Evolutionary conservation across 1,284 basidiomycete species (phyloP).

Genomic region (Leccinum subspadiceum): DNA sequence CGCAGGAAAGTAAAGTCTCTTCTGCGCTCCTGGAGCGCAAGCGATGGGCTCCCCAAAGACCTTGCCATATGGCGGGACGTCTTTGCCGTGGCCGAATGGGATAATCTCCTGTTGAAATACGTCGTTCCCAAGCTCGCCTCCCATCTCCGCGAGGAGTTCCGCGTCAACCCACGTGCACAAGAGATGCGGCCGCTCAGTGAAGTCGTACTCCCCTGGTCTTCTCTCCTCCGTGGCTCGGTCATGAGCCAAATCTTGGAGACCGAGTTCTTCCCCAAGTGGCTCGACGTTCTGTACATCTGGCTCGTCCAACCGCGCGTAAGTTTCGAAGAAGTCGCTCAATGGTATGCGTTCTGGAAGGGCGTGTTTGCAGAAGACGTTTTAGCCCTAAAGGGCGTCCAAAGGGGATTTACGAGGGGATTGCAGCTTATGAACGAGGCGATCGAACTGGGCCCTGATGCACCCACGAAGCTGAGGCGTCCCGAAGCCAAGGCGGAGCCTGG

Average conservation of each 20-base stretch:
- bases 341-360: conserved; percentile 90
- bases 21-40: conserved; percentile 76
- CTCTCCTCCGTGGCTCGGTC: conserved; percentile 72
- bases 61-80: conserved; percentile 81
- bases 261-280: conserved; percentile 97
- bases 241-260: conserved; percentile 80
- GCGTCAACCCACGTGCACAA: conserved; percentile 86
- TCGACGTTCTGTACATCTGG: conserved; percentile 90
- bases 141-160: conserved; percentile 78
- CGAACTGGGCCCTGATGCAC: conserved; percentile 74
- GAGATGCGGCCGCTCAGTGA: conserved; percentile 80
- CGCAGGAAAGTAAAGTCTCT: conserved; percentile 80
- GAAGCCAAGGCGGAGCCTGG: conserved; percentile 48
- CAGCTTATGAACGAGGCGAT: conserved; percentile 93
- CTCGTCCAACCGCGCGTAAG: conserved; percentile 80
- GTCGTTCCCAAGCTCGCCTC: conserved; percentile 87
- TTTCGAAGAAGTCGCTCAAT: conserved; percentile 88
- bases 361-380: conserved; percentile 72
- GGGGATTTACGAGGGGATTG: conserved; percentile 82
- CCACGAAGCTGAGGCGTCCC: conserved; percentile 64
- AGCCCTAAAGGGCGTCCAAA: conserved; percentile 60
- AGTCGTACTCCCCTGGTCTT: conserved; percentile 72
- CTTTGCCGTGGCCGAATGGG: conserved; percentile 83
- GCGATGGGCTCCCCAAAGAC: conserved; percentile 74
- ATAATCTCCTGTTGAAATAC: conserved; percentile 85